These are phyloP conservation scores for Penicillium sp. DNA, from an alignment of 2,329 filamentous ascomycete genomes.

Conservation along the genomic window DNA sequence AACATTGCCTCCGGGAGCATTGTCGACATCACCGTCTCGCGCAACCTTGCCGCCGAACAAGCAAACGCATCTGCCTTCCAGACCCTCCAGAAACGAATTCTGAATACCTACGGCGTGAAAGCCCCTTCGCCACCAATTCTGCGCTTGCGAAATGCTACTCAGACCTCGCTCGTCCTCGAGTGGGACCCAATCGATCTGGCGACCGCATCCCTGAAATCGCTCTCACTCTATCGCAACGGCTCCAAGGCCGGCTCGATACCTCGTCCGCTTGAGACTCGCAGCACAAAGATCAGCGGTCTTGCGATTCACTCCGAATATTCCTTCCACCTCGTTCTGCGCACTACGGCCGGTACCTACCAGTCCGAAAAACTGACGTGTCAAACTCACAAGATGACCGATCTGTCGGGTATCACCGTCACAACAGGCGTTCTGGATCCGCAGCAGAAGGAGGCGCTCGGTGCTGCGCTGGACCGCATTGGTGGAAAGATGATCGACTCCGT, in stretches of 20 bases:
- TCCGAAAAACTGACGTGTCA: conserved; percentile 82
- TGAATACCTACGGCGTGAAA: conserved; percentile 77
- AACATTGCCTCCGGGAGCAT: conserved; percentile 96
- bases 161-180: conserved; percentile 97
- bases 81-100: conserved; percentile 85
- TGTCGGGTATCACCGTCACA: conserved; percentile 93
- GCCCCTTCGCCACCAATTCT: conserved; percentile 77
- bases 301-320: conserved; percentile 96
- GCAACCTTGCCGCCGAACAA: conserved; percentile 78
- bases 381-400: conserved; percentile 98
- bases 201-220: conserved; percentile 84
- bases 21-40: conserved; percentile 92
- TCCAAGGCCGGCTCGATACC: conserved; percentile 97
- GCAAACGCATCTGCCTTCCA: conserved; percentile 75
- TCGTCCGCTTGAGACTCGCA: conserved; percentile 79
- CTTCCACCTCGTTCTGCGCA: conserved; percentile 90
- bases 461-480: conserved; percentile 82
- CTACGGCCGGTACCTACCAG: conserved; percentile 81
- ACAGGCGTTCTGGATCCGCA: conserved; percentile 78
- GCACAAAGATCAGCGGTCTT: conserved; percentile 94
- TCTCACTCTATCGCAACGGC: conserved; percentile 92
- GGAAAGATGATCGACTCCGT: conserved; percentile 88
- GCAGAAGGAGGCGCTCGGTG: conserved; percentile 70
- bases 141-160: conserved; percentile 93
- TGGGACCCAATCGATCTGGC: conserved; percentile 95